Percentiles rank a stretch among this genome's conserved stretches.
Conservation (phyloP, 768 basidiomycete genomes). For the Lactarius hengduanensis region DNA sequence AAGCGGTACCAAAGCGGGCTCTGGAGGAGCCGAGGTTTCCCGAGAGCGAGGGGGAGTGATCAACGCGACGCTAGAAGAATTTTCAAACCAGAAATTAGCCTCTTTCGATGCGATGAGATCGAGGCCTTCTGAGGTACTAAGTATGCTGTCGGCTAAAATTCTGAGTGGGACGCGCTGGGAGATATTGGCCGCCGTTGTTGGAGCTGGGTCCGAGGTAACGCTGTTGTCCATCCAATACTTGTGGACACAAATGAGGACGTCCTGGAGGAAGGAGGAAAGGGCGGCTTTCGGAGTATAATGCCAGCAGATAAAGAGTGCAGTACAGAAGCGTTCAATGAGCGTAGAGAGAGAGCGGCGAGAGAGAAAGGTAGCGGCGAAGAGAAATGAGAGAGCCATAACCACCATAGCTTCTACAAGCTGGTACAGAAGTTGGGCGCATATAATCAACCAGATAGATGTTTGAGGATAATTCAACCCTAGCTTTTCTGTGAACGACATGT, state of each 20-base stretch:
- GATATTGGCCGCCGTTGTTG: background rate
- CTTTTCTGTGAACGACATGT: slow-evolving; percentile 5
- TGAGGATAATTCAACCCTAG: slow-evolving; percentile 5
- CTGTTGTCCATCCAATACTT: slow-evolving; percentile 20
- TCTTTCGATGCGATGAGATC: background rate
- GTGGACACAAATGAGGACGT: slow-evolving; percentile 15
- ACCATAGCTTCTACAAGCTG: slow-evolving; percentile 16
- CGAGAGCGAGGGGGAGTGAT: background rate
- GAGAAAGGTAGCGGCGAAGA: slow-evolving; percentile 8
- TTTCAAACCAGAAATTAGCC: background rate
- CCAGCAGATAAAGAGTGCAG: slow-evolving; percentile 15
- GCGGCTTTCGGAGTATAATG: slow-evolving; percentile 11
- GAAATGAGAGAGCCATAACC: slow-evolving; percentile 21
- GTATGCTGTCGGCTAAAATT: background rate
- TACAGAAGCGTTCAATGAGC: slow-evolving; percentile 17
- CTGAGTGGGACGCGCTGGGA: background rate
- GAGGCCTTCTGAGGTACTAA: background rate
- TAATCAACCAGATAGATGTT: slow-evolving; percentile 11
- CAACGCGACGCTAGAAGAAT: background rate
- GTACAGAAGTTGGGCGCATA: slow-evolving; percentile 17
- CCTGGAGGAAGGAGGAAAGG: slow-evolving; percentile 22
- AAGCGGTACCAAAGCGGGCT: background rate
- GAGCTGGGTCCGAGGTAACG: background rate
- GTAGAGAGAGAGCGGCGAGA: slow-evolving; percentile 12
- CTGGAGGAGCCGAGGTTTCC: background rate